phyloP scores from a whole-genome alignment of 2,329 filamentous ascomycete species.

The Beauveria sp. region DNA sequence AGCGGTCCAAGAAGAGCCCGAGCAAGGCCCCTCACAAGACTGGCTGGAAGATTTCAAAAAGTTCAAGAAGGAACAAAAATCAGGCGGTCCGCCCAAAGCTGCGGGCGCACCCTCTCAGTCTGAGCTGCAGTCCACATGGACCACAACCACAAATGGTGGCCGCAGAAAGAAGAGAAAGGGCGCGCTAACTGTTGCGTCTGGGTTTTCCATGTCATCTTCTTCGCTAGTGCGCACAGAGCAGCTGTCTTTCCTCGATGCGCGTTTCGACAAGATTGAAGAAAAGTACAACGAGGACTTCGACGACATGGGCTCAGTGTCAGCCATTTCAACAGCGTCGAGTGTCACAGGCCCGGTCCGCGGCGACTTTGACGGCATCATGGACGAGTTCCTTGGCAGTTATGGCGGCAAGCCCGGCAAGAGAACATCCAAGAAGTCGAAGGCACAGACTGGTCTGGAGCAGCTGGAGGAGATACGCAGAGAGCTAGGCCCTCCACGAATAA shows the following conservation, averaged over 20 bases:
- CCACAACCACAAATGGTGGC: slow-evolving; percentile 70
- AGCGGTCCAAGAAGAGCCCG: slow-evolving; percentile 37
- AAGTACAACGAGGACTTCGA: slow-evolving; percentile 51
- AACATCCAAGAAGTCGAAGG: slow-evolving; percentile 69
- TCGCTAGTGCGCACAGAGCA: slow-evolving; percentile 83
- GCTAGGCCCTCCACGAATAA: slow-evolving; percentile 67
- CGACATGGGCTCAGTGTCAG: slow-evolving; percentile 49
- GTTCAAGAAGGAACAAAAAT: slow-evolving; percentile 76
- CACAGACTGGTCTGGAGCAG: slow-evolving; percentile 76
- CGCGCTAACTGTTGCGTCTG: slow-evolving; percentile 77
- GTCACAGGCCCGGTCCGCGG: slow-evolving; percentile 60
- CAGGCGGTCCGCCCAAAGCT: slow-evolving; percentile 24
- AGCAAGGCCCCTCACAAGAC: slow-evolving; percentile 61
- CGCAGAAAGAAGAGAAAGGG: slow-evolving; percentile 92
- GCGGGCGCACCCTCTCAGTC: slow-evolving; percentile 43
- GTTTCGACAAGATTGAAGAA: slow-evolving; percentile 88
- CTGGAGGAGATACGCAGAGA: slow-evolving; percentile 81
- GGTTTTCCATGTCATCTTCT: slow-evolving; percentile 87
- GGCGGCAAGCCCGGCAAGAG: slow-evolving; percentile 61
- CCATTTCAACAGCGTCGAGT: slow-evolving; percentile 55
- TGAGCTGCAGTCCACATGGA: slow-evolving; percentile 63
- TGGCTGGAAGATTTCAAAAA: slow-evolving; percentile 92
- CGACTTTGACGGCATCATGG: slow-evolving; percentile 86
- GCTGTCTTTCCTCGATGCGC: slow-evolving; percentile 72
- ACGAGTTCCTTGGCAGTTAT: slow-evolving; percentile 79